Conservation (phyloP, 2,329 filamentous ascomycete genomes). For the Fusarium sublunatum region DNA sequence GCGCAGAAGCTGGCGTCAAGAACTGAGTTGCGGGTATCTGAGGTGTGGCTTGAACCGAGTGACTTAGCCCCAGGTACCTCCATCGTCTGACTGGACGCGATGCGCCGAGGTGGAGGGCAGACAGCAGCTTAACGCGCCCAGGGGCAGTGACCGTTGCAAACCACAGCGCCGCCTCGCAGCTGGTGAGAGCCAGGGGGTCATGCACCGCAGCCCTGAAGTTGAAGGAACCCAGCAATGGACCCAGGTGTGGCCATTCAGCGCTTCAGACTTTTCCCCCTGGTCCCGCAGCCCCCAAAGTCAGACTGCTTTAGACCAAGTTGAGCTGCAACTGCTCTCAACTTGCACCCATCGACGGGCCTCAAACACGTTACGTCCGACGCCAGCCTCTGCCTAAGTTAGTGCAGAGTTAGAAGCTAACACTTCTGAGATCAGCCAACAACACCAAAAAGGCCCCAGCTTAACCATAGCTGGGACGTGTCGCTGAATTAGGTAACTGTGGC, state of each 20-base stretch:
- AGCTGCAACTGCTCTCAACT: constrained; percentile 17
- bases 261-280: constrained; percentile 20
- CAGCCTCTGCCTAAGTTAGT: constrained; percentile 24
- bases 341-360: constrained; percentile 31
- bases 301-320: constrained; percentile 1
- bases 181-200: constrained; percentile 28
- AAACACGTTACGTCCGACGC: constrained; percentile 32
- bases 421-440: constrained; percentile 23
- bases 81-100: constrained; percentile 34
- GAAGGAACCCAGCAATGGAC: constrained; percentile 29
- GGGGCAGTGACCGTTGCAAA: constrained; percentile 38
- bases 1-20: constrained; percentile 12
- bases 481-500: constrained; percentile 15
- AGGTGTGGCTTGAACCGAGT: constrained; percentile 30
- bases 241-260: constrained; percentile 30
- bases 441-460: constrained; percentile 1
- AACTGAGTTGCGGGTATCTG: constrained; percentile 38
- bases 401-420: constrained; percentile 19
- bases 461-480: constrained; percentile 9
- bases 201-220: constrained; percentile 39
- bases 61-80: constrained; percentile 36
- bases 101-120: constrained; percentile 22
- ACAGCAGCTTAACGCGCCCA: constrained; percentile 39
- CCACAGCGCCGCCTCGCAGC: constrained; percentile 29
- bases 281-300: constrained; percentile 33